Evolutionary conservation across 2,329 filamentous ascomycete genomes (phyloP).

Genomic region (Calonectria ilicicola): DNA sequence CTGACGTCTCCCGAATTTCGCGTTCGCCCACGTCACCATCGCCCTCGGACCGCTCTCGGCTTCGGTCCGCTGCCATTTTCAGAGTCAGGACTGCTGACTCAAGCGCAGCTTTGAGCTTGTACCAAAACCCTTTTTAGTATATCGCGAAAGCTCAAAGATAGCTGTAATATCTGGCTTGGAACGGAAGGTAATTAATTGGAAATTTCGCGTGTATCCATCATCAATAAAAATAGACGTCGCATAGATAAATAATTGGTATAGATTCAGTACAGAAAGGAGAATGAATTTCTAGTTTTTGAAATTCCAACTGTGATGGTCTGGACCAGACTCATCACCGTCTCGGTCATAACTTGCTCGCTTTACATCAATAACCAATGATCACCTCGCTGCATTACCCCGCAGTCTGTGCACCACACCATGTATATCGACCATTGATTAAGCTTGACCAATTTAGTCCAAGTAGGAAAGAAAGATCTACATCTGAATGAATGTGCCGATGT

Average conservation of each 20-base stretch:
- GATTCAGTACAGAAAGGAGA: too few species aligned
- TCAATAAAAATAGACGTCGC: too few species aligned
- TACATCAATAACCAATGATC: neutral
- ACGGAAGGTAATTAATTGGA: too few species aligned
- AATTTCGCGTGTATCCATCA: too few species aligned
- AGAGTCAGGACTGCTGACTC: too few species aligned
- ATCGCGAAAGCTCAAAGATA: neutral
- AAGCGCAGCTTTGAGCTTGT: too few species aligned
- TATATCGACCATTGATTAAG: neutral
- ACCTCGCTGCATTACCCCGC: neutral
- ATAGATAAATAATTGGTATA: too few species aligned
- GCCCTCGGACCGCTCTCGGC: neutral
- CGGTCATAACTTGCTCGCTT: neutral
- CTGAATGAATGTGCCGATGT: neutral
- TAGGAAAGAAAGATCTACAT: neutral
- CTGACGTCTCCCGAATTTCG: neutral
- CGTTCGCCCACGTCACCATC: neutral
- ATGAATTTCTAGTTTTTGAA: too few species aligned
- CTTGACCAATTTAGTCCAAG: neutral
- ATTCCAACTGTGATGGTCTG: neutral
- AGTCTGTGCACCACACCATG: slow-evolving; percentile 2
- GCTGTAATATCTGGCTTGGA: too few species aligned
- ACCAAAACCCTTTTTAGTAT: too few species aligned
- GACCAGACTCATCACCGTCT: neutral
- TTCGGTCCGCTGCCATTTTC: neutral